phyloP scores from a whole-genome alignment of 2,329 filamentous ascomycete genomes.

The Fusarium circinatum region DNA sequence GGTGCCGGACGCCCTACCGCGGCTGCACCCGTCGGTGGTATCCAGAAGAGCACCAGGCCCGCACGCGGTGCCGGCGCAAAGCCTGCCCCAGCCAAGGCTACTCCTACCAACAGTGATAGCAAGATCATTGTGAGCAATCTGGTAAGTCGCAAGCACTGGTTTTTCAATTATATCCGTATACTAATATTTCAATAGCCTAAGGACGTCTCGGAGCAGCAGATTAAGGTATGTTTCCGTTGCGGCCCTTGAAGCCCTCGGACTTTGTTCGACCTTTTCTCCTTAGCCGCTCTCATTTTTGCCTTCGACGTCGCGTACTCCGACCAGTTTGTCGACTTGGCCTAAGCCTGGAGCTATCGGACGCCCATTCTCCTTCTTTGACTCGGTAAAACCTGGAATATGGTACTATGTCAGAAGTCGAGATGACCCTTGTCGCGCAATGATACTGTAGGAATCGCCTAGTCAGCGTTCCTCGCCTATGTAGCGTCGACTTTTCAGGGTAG shows the following conservation, averaged over 20 bases:
- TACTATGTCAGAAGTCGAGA: slow-evolving; percentile 66
- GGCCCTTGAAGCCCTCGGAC: slow-evolving; percentile 73
- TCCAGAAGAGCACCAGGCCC: slow-evolving; percentile 79
- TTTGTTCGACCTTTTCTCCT: slow-evolving; percentile 71
- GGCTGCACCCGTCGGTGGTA: slow-evolving; percentile 81
- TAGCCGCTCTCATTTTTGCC: slow-evolving; percentile 52
- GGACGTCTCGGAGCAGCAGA: slow-evolving; percentile 96
- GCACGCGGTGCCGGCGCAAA: slow-evolving; percentile 68
- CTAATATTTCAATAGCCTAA: slow-evolving; percentile 76
- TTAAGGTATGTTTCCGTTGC: slow-evolving; percentile 99
- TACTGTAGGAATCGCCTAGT: slow-evolving; percentile 60
- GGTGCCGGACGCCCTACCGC: slow-evolving; percentile 63
- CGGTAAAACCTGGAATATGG: slow-evolving; percentile 47
- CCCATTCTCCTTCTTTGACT: slow-evolving; percentile 48
- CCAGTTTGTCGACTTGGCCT: slow-evolving; percentile 30
- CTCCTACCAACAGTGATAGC: slow-evolving; percentile 75
- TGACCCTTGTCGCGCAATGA: slow-evolving; percentile 62
- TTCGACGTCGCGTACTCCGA: slow-evolving; percentile 42
- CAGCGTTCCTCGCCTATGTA: slow-evolving; percentile 54
- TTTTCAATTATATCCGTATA: background rate
- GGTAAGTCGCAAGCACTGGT: slow-evolving; percentile 66
- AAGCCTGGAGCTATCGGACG: slow-evolving; percentile 42
- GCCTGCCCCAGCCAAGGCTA: slow-evolving; percentile 72
- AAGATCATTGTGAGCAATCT: slow-evolving; percentile 99
- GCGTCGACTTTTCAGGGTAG: slow-evolving; percentile 42